Percentiles rank a stretch among this genome's conserved stretches.
phyloP scores from a whole-genome alignment of 257 asterid species.

The Fraxinus quadrangulata region DNA sequence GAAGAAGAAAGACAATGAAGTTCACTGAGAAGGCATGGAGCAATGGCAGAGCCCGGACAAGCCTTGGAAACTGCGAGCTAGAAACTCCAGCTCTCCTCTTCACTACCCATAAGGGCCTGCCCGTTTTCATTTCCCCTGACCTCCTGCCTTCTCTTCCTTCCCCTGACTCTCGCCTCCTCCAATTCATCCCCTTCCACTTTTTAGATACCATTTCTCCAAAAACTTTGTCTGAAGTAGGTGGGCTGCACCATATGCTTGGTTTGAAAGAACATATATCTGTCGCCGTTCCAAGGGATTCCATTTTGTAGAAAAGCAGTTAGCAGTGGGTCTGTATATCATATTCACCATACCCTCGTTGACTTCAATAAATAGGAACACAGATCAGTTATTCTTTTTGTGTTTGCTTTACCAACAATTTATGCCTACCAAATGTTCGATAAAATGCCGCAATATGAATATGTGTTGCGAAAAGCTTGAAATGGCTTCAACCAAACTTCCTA shows the following conservation, averaged over 20 bases:
- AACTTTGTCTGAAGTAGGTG: constrained; percentile 71
- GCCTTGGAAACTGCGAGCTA: constrained; percentile 52
- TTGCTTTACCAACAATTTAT: too few relatives aligned
- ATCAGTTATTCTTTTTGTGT: too few relatives aligned
- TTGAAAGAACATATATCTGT: constrained; percentile 57
- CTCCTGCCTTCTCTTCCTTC: constrained; percentile 73
- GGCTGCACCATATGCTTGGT: constrained; percentile 71
- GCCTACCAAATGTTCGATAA: too few relatives aligned
- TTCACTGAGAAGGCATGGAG: constrained; percentile 65
- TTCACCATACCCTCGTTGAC: too few relatives aligned
- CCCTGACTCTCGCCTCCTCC: constrained; percentile 78
- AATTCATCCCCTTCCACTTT: constrained; percentile 81
- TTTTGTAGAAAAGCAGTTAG: too few relatives aligned
- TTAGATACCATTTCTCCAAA: constrained; percentile 64
- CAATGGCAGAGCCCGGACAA: constrained; percentile 75
- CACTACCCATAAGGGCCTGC: constrained; percentile 83
- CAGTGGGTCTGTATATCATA: too few relatives aligned
- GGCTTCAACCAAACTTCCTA: too few relatives aligned
- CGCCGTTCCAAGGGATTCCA: constrained; percentile 81
- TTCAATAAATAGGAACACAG: too few relatives aligned
- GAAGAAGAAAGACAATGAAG: constrained; percentile 47
- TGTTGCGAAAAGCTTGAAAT: too few relatives aligned
- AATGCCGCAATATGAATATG: too few relatives aligned
- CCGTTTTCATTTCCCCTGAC: constrained; percentile 89
- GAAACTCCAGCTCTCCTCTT: constrained; percentile 91